phyloP scores from a whole-genome alignment of 139 green algal species.

The Yamagishiella unicocca region DNA sequence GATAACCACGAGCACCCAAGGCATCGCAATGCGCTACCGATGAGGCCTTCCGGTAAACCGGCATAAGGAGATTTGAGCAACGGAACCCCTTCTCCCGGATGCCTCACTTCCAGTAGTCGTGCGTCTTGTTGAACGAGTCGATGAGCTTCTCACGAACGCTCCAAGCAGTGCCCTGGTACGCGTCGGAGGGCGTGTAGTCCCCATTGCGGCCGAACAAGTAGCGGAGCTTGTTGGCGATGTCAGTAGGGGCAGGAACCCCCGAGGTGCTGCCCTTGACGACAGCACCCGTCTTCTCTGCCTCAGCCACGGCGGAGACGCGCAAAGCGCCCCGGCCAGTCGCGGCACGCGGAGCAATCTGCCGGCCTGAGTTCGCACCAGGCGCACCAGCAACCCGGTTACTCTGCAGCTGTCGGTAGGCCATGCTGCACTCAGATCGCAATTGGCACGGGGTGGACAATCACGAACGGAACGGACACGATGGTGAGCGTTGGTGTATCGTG shows the following conservation, averaged over 20 bases:
- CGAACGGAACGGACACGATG: too few relatives aligned
- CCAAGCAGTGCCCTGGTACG: constrained; percentile 76
- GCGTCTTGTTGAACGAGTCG: constrained; percentile 86
- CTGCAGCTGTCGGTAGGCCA: constrained; percentile 34
- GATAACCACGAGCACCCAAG: not conserved
- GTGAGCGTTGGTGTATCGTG: too few relatives aligned
- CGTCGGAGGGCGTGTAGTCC: constrained; percentile 49
- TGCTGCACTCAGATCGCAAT: constrained; percentile 3
- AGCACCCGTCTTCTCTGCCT: constrained; percentile 45
- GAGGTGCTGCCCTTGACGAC: not conserved
- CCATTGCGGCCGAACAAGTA: constrained; percentile 55
- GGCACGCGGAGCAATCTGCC: not conserved
- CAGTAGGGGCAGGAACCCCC: not conserved
- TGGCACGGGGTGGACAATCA: not conserved
- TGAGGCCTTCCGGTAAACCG: not conserved
- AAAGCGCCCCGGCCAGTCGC: not conserved
- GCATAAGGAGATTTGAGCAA: not conserved
- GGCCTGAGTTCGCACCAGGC: not conserved
- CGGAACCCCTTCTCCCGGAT: not conserved
- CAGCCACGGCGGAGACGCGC: constrained; percentile 49
- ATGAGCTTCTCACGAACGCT: constrained; percentile 90
- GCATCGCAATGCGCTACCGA: not conserved
- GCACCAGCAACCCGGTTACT: constrained; percentile 2
- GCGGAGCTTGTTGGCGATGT: constrained; percentile 57
- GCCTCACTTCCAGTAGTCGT: constrained; percentile 86